Base-by-base conservation (phyloP, 1,284 basidiomycete genomes). In the Flammula alnicola region DNA sequence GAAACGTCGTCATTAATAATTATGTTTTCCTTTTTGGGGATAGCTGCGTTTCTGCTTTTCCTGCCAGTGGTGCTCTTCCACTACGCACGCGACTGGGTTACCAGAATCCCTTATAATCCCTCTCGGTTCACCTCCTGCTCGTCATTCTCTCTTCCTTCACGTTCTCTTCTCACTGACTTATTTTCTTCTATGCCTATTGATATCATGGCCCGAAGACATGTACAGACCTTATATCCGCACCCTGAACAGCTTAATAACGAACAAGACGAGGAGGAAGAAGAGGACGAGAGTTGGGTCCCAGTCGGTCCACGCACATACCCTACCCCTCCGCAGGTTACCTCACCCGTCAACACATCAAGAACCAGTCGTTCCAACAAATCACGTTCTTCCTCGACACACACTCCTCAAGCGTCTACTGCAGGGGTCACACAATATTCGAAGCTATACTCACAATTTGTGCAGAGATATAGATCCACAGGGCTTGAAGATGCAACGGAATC, bases 381-480 rank as follows among this genome's bases (percentile, higher is more conserved):
- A 44, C 56, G 68, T 42, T 67, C 72, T 36, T 60, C 68, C 14
- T 55, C 71, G 12, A 65, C 39, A 46, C 62, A 36, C 56, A 62
- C 35, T 50, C 57, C 43, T 53, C 60, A 47, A 56, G 51, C 52
- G 47, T 58, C 38, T 55, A 38, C 33, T 32, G 48, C 42, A 5
- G 35, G 37, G 3, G 54, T 52, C 16, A 58, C 61, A 43, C 79
- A 78, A 55, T 82, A 84, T 63, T 75, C 83, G 11, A 82, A 87
- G 62, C 77, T 88, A 23, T 91, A 91, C 68, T 83, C 84, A 22
- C 86, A 89, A 62, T 91, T 91, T 64, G 80, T 91, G 33, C 80
- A 79, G 55, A 76, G 86, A 32, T 91, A 91, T 68, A 78, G 86
- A 62, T 80, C 75, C 16, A 63, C 78, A 11, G 77, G 78, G 52